Percentiles rank a stretch among this genome's conserved stretches.
Conservation (phyloP, 1,284 basidiomycete species). For the Apiotrichum sp. region DNA sequence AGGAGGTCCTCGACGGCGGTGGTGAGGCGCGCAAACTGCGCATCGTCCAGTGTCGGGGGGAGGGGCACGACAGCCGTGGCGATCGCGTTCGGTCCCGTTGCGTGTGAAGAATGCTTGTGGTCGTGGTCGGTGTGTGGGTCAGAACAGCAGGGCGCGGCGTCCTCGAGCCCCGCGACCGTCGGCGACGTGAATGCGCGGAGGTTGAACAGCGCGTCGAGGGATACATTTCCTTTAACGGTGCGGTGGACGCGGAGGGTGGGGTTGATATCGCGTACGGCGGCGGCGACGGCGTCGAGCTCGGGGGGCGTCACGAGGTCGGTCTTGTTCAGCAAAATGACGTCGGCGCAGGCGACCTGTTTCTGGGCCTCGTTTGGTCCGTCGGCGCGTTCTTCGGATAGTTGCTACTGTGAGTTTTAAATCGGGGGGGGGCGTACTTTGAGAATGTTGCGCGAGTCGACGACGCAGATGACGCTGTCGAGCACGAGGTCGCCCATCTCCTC, state of each 20-base stretch:
- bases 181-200: slow-evolving; percentile 63
- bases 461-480: slow-evolving; percentile 82
- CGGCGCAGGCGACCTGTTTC: slow-evolving; percentile 82
- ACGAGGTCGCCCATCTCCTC: slow-evolving; percentile 74
- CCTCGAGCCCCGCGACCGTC: slow-evolving; percentile 23
- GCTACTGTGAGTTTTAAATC: slow-evolving; percentile 49
- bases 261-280: slow-evolving; percentile 60
- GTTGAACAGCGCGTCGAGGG: slow-evolving; percentile 66
- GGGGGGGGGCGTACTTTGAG: slow-evolving; percentile 54
- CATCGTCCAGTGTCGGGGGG: slow-evolving; percentile 48
- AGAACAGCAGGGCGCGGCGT: slow-evolving; percentile 4
- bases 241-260: slow-evolving; percentile 65
- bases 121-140: slow-evolving; percentile 26
- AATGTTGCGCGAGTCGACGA: slow-evolving; percentile 83
- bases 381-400: slow-evolving; percentile 70
- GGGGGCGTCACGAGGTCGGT: slow-evolving; percentile 59
- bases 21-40: slow-evolving; percentile 52
- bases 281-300: slow-evolving; percentile 51
- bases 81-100: slow-evolving; percentile 51
- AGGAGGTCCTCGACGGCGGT: slow-evolving; percentile 69
- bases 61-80: slow-evolving; percentile 59
- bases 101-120: slow-evolving; percentile 25
- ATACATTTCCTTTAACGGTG: slow-evolving; percentile 62
- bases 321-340: slow-evolving; percentile 86
- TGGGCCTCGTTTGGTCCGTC: slow-evolving; percentile 68